phyloP scores from a whole-genome alignment of 208 protist genomes.

The Trypanosoma congolense region DNA sequence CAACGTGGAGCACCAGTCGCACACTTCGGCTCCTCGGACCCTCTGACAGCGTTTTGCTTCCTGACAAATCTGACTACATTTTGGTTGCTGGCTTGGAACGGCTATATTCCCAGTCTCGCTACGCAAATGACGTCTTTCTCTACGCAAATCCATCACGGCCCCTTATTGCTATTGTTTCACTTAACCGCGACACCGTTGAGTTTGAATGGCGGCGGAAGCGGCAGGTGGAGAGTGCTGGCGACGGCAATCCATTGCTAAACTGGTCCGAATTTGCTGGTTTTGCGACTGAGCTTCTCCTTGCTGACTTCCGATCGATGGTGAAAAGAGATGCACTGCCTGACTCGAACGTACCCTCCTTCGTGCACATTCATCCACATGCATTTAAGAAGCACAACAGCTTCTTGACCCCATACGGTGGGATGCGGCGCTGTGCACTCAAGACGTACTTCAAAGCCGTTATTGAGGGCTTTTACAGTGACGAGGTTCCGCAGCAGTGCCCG shows the following conservation, averaged over 20 bases:
- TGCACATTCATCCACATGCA: constrained; percentile 85
- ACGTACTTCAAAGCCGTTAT: constrained; percentile 74
- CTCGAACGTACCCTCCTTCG: constrained; percentile 50
- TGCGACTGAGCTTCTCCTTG: constrained; percentile 47
- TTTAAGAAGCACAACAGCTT: constrained; percentile 79
- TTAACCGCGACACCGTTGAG: constrained; percentile 80
- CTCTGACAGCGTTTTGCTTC: constrained; percentile 70
- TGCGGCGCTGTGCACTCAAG: constrained; percentile 50
- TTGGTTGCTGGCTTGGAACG: constrained; percentile 70
- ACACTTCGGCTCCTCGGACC: constrained; percentile 65
- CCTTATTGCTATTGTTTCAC: constrained; percentile 78
- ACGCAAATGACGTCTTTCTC: constrained; percentile 84
- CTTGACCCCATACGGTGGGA: constrained; percentile 64
- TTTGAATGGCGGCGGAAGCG: constrained; percentile 64
- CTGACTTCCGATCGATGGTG: constrained; percentile 52
- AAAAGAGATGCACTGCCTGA: constrained; percentile 50
- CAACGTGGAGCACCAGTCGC: constrained; percentile 51
- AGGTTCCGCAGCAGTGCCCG: neutral
- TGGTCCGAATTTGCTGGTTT: constrained; percentile 73
- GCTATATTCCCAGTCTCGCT: constrained; percentile 67
- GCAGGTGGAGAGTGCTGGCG: constrained; percentile 6
- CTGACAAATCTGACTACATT: constrained; percentile 64
- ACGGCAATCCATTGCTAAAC: constrained; percentile 18
- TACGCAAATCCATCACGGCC: constrained; percentile 64
- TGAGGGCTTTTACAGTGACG: constrained; percentile 39